Percentiles rank a stretch among this genome's conserved stretches.
Conservation (phyloP, 306 rosid species). For the Rosa rugosa region DNA sequence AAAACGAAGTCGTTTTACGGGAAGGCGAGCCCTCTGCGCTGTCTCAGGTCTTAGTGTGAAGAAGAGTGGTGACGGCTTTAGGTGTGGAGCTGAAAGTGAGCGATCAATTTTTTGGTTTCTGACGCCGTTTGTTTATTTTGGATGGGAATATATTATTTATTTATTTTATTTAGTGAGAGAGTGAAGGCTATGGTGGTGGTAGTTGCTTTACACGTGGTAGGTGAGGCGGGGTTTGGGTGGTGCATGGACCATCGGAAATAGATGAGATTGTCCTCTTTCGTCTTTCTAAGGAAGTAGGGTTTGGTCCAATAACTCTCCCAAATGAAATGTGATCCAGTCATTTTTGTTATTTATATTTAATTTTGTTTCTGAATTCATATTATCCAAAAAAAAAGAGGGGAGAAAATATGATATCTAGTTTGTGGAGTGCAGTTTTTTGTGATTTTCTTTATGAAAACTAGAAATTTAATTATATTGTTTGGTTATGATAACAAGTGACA, state of each 20-base stretch:
- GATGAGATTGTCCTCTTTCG: neutral
- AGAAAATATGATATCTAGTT: neutral
- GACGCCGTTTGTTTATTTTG: constrained; percentile 20
- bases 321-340: neutral
- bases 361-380: too few species aligned
- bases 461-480: too few species aligned
- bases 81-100: constrained; percentile 4
- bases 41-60: neutral
- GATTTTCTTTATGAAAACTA: too few species aligned
- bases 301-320: neutral
- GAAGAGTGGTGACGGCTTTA: constrained; percentile 20
- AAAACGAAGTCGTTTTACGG: constrained; percentile 9
- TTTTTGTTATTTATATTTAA: neutral
- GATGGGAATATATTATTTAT: neutral
- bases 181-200: neutral
- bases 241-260: neutral
- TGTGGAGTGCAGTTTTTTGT: too few species aligned
- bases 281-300: neutral
- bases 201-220: constrained; percentile 10
- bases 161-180: neutral
- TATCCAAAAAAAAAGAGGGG: neutral
- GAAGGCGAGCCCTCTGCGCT: constrained; percentile 11
- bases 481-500: too few species aligned
- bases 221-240: neutral
- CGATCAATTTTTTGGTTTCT: neutral